phyloP scores from a whole-genome alignment of 2,329 filamentous ascomycete species.

The Fusarium kyushuense region DNA sequence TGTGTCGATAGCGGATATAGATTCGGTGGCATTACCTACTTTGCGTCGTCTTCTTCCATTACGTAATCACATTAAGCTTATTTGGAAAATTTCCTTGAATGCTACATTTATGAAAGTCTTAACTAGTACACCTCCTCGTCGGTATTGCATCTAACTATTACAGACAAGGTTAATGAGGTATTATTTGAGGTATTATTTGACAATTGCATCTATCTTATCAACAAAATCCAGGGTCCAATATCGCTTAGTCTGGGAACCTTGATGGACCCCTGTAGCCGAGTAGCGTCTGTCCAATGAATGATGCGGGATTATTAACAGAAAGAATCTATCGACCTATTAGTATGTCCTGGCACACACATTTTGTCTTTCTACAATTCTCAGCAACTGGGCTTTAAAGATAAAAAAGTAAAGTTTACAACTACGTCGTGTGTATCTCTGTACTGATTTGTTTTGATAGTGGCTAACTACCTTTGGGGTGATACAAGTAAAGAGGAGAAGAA shows the following conservation, averaged over 20 bases:
- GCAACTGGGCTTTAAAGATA: no score
- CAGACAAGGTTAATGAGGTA: not conserved
- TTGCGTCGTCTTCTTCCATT: no score
- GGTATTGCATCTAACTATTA: no score
- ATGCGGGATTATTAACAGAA: conserved; percentile 19
- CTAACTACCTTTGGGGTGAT: conserved; percentile 33
- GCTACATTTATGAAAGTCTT: no score
- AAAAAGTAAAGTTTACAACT: not conserved
- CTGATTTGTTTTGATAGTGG: conserved; percentile 7
- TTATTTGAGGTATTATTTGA: not conserved
- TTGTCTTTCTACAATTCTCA: not conserved
- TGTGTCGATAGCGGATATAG: no score
- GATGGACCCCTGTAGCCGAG: conserved; percentile 6
- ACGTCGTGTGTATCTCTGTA: rapidly evolving
- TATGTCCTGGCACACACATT: not conserved
- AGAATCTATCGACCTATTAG: not conserved
- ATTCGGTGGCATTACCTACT: no score
- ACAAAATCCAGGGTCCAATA: not conserved
- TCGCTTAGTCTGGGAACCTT: conserved; percentile 4
- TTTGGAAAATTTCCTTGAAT: no score
- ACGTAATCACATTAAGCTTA: no score
- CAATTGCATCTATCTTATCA: not conserved
- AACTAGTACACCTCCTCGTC: no score
- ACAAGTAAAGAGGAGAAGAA: conserved; percentile 36
- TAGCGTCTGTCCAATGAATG: conserved; percentile 9